phyloP scores from a whole-genome alignment of 2,329 filamentous ascomycete genomes.

The Amauroascus verrucosus region DNA sequence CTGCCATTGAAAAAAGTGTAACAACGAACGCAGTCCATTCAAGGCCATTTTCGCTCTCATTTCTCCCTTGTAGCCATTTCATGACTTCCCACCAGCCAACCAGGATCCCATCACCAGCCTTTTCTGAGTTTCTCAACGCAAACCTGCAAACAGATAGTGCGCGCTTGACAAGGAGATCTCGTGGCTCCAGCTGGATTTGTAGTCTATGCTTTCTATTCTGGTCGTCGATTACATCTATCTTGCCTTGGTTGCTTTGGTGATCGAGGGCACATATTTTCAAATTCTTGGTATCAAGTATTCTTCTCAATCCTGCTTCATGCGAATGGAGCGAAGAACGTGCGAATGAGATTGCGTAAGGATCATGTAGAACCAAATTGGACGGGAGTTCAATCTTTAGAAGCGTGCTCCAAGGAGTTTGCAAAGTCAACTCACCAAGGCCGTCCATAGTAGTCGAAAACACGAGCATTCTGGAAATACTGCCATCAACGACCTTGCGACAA shows the following conservation, averaged over 20 bases:
- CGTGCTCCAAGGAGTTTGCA: slow-evolving; percentile 66
- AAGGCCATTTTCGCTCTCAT: slow-evolving; percentile 39
- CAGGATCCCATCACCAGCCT: slow-evolving; percentile 50
- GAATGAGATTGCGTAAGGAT: slow-evolving; percentile 51
- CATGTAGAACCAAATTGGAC: slow-evolving; percentile 46
- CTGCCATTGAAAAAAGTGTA: slow-evolving; percentile 53
- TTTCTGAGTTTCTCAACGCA: slow-evolving; percentile 49
- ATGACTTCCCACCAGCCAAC: slow-evolving; percentile 64
- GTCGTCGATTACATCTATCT: slow-evolving; percentile 58
- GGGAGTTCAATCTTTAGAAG: slow-evolving; percentile 58
- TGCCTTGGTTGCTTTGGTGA: slow-evolving; percentile 49
- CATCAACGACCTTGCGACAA: slow-evolving; percentile 61
- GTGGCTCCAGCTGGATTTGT: slow-evolving; percentile 56
- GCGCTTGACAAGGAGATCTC: slow-evolving; percentile 50
- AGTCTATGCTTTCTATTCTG: slow-evolving; percentile 55
- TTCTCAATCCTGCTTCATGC: slow-evolving; percentile 43
- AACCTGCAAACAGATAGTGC: slow-evolving; percentile 54
- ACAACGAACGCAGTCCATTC: slow-evolving; percentile 64
- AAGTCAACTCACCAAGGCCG: slow-evolving; percentile 55
- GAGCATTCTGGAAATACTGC: slow-evolving; percentile 56
- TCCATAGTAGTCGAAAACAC: slow-evolving; percentile 56
- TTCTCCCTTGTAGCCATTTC: slow-evolving; percentile 52
- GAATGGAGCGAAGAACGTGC: slow-evolving; percentile 41
- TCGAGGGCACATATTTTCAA: slow-evolving; percentile 43
- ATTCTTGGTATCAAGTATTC: slow-evolving; percentile 37